phyloP scores from a whole-genome alignment of 2,329 filamentous ascomycete genomes.

The Diaporthe vaccinii region DNA sequence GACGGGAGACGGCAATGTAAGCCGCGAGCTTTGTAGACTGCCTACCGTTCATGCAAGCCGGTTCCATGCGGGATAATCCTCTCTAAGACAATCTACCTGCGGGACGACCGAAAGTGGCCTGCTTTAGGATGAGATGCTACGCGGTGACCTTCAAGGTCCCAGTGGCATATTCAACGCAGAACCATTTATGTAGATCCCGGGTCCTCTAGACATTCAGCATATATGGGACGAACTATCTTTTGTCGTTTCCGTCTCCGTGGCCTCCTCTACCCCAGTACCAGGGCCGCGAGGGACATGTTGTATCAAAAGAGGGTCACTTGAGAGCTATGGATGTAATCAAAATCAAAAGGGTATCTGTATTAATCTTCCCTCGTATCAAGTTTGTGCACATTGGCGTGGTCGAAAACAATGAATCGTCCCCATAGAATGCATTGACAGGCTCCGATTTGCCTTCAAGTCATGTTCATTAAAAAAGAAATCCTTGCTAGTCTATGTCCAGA shows the following conservation, averaged over 20 bases:
- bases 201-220: neutral
- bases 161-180: neutral
- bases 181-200: neutral
- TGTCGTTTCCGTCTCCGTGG: neutral
- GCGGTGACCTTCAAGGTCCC: neutral
- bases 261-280: neutral
- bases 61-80: neutral
- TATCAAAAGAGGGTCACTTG: neutral
- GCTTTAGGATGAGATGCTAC: neutral
- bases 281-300: too few relatives aligned
- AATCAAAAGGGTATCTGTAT: slow-evolving; percentile 34
- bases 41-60: neutral
- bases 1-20: neutral
- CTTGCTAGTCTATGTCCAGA: slow-evolving; percentile 36
- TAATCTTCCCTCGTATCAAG: slow-evolving; percentile 20
- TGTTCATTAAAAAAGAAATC: slow-evolving; percentile 35
- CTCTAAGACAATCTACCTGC: neutral
- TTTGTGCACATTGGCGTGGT: neutral
- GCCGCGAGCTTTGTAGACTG: neutral
- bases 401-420: slow-evolving; percentile 10
- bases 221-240: slow-evolving; percentile 13
- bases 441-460: slow-evolving; percentile 29
- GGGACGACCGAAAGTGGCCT: neutral
- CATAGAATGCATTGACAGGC: slow-evolving; percentile 19
- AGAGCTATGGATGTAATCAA: neutral